Base-by-base conservation (phyloP, 306 rosid genomes). In the Lupinus albus region DNA sequence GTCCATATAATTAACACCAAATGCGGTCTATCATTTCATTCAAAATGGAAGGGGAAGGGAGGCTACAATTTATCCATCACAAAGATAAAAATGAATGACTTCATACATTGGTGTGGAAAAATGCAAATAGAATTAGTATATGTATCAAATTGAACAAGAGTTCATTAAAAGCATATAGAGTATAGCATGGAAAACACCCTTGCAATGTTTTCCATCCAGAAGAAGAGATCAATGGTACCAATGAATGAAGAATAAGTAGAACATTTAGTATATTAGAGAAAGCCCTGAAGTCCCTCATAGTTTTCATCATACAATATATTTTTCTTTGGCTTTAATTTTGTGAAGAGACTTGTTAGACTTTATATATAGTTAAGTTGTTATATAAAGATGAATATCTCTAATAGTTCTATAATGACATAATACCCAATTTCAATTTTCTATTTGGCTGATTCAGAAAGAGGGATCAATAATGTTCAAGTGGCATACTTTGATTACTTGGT, bases 191-290 rank as follows among this genome's bases (percentile, higher is more conserved):
- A n/a, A 42, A 42, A 64, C 63, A 11, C 57, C 98, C 97, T 1
- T 7, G 18, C 39, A 89, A 89, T 8, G 98, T 89, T 18, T 77
- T 72, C 98, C 91, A 93, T 18, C 4, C 75, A 88, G 85, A 86
- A 82, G 96, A 93, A 41, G 88, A 84, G 54, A 88, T 91, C 61
- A 75, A 74, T 25, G 77, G 63, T 12, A 78, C 8, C 32, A 63
- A 42, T 17, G 67, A 82, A 67, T 11, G 84, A 64, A 85, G 72
- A 80, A 62, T 32, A 3, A 84, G 76, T 8, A 78, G 18, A 52
- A 61, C 11, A n/a, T n/a, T n/a, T n/a, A n/a, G n/a, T n/a, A 25
- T 4, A 25, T 25, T 25, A 21, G 72, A 32, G 11, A 70, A 53
- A 78, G 85, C 72, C 84, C 91, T 83, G 56, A 83, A 79, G 65